These are phyloP conservation scores for Trichoderma semiorbis DNA, from an alignment of 2,329 filamentous ascomycete species.

Conservation along the genomic window DNA sequence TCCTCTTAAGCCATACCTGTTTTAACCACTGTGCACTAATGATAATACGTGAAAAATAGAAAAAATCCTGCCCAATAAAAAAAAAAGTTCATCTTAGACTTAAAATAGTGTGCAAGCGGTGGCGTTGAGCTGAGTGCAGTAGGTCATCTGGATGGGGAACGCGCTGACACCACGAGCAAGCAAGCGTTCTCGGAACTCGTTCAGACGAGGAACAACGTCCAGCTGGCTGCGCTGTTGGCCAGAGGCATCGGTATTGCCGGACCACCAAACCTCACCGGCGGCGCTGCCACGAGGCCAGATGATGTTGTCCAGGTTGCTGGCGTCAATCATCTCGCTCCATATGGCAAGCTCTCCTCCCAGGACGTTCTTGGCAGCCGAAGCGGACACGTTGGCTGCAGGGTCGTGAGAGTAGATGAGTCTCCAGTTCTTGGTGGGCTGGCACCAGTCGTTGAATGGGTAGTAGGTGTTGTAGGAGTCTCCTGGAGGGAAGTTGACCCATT, in stretches of 20 bases:
- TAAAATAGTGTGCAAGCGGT: constrained; percentile 11
- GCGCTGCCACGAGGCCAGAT: constrained; percentile 76
- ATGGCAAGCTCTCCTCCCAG: constrained; percentile 78
- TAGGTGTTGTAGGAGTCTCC: constrained; percentile 42
- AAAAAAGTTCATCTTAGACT: neutral
- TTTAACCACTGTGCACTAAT: neutral
- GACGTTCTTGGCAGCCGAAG: constrained; percentile 61
- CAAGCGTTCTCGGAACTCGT: constrained; percentile 73
- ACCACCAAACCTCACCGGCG: constrained; percentile 78
- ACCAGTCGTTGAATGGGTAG: constrained; percentile 79
- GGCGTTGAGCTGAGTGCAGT: constrained; percentile 16
- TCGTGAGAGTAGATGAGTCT: constrained; percentile 76
- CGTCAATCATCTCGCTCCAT: constrained; percentile 78
- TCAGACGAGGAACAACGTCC: constrained; percentile 64
- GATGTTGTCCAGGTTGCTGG: constrained; percentile 68
- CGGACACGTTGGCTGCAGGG: constrained; percentile 61
- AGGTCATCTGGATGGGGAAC: constrained; percentile 46
- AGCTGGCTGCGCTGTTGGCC: constrained; percentile 70
- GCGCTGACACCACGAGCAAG: constrained; percentile 64
- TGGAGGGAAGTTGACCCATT: constrained; percentile 71
- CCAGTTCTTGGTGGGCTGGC: constrained; percentile 77
- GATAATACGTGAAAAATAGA: neutral
- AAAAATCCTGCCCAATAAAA: neutral
- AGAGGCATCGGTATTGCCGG: constrained; percentile 60
- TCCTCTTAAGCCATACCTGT: constrained; percentile 1